Evolutionary conservation across 106 monocot species (phyloP).

Genomic region (Narthecium ossifragum): DNA sequence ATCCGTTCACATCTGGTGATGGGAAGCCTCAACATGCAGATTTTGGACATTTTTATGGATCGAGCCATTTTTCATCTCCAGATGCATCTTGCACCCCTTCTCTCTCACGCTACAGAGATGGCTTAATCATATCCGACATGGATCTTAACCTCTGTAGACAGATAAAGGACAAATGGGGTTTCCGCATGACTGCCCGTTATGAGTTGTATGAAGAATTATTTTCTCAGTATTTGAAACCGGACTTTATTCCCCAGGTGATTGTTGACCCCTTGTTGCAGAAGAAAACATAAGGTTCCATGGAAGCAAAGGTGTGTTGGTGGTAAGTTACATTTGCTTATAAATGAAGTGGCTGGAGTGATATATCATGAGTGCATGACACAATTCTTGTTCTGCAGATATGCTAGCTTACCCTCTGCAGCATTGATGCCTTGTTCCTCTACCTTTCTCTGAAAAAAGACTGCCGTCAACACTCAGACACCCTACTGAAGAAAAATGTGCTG

Average conservation of each 20-base stretch:
- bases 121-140: constrained; percentile 75
- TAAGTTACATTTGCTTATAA: too few species aligned
- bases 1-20: constrained; percentile 95
- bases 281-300: not conserved
- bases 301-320: not conserved
- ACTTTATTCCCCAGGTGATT: constrained; percentile 66
- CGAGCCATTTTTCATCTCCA: constrained; percentile 78
- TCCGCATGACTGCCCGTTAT: constrained; percentile 92
- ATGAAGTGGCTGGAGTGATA: too few species aligned
- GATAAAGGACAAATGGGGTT: constrained; percentile 92
- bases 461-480: too few species aligned
- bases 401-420: too few species aligned
- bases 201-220: constrained; percentile 54
- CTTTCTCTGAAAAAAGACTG: too few species aligned
- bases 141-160: constrained; percentile 91
- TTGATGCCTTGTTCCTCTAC: too few species aligned
- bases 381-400: too few species aligned
- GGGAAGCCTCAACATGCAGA: constrained; percentile 78
- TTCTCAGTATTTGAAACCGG: constrained; percentile 53
- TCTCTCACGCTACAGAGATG: constrained; percentile 70
- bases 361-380: too few species aligned
- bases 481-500: too few species aligned
- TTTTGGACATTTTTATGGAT: constrained; percentile 95
- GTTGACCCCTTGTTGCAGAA: constrained; percentile 60
- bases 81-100: constrained; percentile 85